Percentiles rank a stretch among this genome's conserved stretches.
Conservation (phyloP, 169 alveolate genomes). For the Cryptosporidium ryanae region DNA sequence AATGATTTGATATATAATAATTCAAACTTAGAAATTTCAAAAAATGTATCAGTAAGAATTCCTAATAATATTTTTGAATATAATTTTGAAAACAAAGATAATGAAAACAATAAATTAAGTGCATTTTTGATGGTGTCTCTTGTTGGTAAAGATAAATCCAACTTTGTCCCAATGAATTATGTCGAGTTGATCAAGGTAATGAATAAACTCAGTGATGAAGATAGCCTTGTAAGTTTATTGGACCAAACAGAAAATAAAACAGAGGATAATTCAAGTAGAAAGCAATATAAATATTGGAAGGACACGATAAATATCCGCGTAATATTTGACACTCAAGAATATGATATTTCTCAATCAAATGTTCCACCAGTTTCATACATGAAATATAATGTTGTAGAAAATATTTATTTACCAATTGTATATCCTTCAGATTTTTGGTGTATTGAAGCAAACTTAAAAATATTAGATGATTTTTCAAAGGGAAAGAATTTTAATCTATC, state of each 20-base stretch:
- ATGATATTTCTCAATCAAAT: conserved; percentile 74
- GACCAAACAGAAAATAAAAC: conserved; percentile 66
- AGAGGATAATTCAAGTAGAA: conserved; percentile 19
- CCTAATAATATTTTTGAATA: conserved; percentile 43
- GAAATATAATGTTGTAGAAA: conserved; percentile 72
- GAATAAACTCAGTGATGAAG: conserved; percentile 72
- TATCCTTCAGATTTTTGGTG: conserved; percentile 81
- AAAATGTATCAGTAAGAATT: conserved; percentile 20
- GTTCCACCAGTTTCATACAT: conserved; percentile 78
- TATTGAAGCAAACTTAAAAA: conserved; percentile 77
- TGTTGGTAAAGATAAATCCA: conserved; percentile 12
- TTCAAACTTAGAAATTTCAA: conserved; percentile 14
- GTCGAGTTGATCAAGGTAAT: conserved; percentile 37
- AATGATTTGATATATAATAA: conserved; percentile 8
- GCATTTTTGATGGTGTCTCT: conserved; percentile 49
- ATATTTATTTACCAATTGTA: conserved; percentile 77
- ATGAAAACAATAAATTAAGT: conserved; percentile 5
- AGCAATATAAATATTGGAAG: conserved; percentile 77
- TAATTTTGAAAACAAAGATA: conserved; percentile 11
- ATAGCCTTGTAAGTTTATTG: conserved; percentile 72
- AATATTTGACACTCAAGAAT: conserved; percentile 74
- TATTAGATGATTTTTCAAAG: conserved; percentile 59
- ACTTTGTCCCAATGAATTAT: conserved; percentile 33
- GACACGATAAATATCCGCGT: conserved; percentile 78
- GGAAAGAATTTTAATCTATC: conserved; percentile 66